Conservation (phyloP, 371 early-diverging fungal species). For the Syncephalastrum sp. region DNA sequence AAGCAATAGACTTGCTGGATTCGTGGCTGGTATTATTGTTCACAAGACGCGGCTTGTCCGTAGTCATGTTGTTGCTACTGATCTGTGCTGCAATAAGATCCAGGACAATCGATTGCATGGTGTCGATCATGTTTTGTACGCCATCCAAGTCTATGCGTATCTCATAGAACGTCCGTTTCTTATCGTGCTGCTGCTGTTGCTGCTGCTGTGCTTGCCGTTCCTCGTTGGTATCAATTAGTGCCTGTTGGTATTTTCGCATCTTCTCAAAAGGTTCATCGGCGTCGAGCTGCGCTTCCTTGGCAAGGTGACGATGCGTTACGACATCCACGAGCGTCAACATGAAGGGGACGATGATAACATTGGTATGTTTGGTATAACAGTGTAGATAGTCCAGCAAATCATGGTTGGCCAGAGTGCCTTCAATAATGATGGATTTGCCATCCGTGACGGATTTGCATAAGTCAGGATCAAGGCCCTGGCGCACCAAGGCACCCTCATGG, state of each 20-base stretch:
- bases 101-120: slow-evolving; percentile 24
- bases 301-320: slow-evolving; percentile 7
- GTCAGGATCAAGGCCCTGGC: slow-evolving; percentile 27
- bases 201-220: background rate
- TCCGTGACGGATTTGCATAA: slow-evolving; percentile 32
- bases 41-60: background rate
- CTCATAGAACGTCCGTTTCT: slow-evolving; percentile 12
- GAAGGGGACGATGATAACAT: slow-evolving; percentile 25
- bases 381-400: slow-evolving; percentile 23
- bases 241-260: slow-evolving; percentile 16
- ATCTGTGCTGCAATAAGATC: slow-evolving; percentile 22
- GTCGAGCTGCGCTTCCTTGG: slow-evolving; percentile 3
- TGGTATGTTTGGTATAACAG: slow-evolving; percentile 5
- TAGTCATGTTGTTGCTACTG: background rate
- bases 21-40: too few species aligned
- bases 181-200: background rate
- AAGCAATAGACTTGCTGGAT: too few species aligned
- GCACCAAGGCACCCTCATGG: too few species aligned
- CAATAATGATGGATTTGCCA: slow-evolving; percentile 45
- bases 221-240: slow-evolving; percentile 10
- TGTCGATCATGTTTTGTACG: slow-evolving; percentile 20
- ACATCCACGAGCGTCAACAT: slow-evolving; percentile 17
- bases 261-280: slow-evolving; percentile 9
- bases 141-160: slow-evolving; percentile 21
- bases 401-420: slow-evolving; percentile 33